Base-by-base conservation (phyloP, 805 yeast species). In the Metschnikowia baotianmanensis region DNA sequence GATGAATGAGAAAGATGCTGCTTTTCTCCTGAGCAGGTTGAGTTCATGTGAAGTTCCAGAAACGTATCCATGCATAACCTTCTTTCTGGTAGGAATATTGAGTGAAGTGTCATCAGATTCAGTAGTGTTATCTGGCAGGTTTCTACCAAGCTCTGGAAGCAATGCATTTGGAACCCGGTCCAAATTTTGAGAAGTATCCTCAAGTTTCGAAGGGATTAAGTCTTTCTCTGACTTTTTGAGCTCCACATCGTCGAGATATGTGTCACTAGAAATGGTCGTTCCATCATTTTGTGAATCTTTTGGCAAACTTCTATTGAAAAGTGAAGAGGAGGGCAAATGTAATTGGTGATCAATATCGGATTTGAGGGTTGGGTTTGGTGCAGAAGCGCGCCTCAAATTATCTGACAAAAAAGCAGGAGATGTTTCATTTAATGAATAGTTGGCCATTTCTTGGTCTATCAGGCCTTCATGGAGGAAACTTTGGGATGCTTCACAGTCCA, bases 1-100 rank as follows among this genome's bases (percentile, higher is more conserved):
- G 15, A 62, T 46, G 46, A 60, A 43, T 4, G 64, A 48, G 18
- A 54, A 45, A 9, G 65, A 56, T 4, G 46, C 34, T 16, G 46
- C 37, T 26, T 43, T 42, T 12, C 30, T n/a, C n/a, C n/a, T n/a
- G n/a, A n/a, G n/a, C n/a, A n/a, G n/a, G n/a, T n/a, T 31, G 12
- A 45, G 30, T 27, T 10, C 30, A 11, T 36, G 32, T 12, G 43
- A n/a, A 8, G 30, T 28, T 10, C 26, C 31, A 11, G 15, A 31
- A n/a, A 15, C 12, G 28, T 21, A 15, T 15, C 23, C 15, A 4
- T 20, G 21, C 6, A 4, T 17, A 8, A 21, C 26, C 10, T 29
- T 34, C 17, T 31, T 40, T 13, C 16, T 13, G 4, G 43, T 38
- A 1, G 43, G 34, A 9, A 19, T 10, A 8, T 26, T 29, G 17